Percentiles rank a stretch among this genome's conserved stretches.
Evolutionary conservation across 345 rosid species (phyloP).

Genomic region (Isatis tinctoria): DNA sequence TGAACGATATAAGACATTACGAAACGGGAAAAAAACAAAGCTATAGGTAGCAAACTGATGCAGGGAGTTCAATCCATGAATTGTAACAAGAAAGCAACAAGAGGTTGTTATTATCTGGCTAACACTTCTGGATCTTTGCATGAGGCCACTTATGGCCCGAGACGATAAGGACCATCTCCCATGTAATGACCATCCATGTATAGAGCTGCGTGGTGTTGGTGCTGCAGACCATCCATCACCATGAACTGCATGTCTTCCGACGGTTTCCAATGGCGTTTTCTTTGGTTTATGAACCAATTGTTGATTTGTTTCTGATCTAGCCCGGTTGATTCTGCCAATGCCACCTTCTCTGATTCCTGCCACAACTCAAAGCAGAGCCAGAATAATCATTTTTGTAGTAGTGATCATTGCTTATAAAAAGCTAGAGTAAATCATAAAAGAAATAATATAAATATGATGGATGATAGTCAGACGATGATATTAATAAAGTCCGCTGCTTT

Average conservation of each 20-base stretch:
- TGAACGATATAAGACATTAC: slow-evolving; percentile 5
- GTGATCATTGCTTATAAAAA: not conserved
- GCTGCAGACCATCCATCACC: slow-evolving; percentile 95
- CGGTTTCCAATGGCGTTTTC: slow-evolving; percentile 99
- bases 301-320: slow-evolving; percentile 98
- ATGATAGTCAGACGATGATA: not conserved
- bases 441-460: not conserved
- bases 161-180: slow-evolving; percentile 89
- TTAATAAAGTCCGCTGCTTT: not conserved
- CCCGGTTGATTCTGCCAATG: slow-evolving; percentile 93
- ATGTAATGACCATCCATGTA: slow-evolving; percentile 90
- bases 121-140: slow-evolving; percentile 7
- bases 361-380: not conserved
- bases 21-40: not conserved
- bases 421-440: not conserved
- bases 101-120: slow-evolving; percentile 1
- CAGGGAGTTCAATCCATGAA: not conserved
- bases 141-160: slow-evolving; percentile 57
- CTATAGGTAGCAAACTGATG: slow-evolving; percentile 8
- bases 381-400: not conserved
- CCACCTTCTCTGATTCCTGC: slow-evolving; percentile 96
- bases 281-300: slow-evolving; percentile 98
- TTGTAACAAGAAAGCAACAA: slow-evolving; percentile 2
- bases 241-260: slow-evolving; percentile 99
- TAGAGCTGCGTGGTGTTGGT: slow-evolving; percentile 80